Base-by-base conservation (phyloP, 2,329 filamentous ascomycete species). In the Ophiobolus disseminans region DNA sequence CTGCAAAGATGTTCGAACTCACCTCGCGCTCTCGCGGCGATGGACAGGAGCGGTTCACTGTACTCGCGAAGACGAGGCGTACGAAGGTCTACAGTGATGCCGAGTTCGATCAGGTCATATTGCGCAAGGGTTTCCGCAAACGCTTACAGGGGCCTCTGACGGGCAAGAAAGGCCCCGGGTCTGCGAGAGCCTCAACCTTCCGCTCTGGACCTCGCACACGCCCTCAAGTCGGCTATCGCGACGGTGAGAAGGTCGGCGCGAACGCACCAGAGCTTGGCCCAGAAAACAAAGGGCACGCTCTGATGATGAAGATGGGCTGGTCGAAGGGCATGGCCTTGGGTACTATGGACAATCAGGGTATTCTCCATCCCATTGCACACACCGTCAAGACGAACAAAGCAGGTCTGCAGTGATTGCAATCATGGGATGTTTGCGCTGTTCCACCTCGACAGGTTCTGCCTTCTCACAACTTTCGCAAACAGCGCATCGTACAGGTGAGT, bases 221-320 rank as follows among this genome's bases (percentile, higher is more conserved):
- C 13, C 55, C 61, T 13, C 57, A 48, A 14, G 56, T 62, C 13
- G 60, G 79, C 1, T 90, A 94, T 59, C 83, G 82, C 52, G 89
- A 97, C 63, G 94, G 94, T 14, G 92, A 97, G 58, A 78, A 96
- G 21, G 91, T 97, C 2, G 94, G 93, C 38, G 90, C 84, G 1
- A 84, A 86, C 38, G 92, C 93, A 1, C 89, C 91, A 9, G 92
- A 96, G 70, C 80, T 99, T 23, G 89, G 90, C 1, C 78, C 80
- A 4, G 89, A 88, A 43, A 97, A 96, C 69, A 90, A 85, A 58
- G 94, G 94, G 9, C 84, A 91, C 40, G 85, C 86, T 3, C 89
- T 99, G 85, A 76, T 99, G 56, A 91, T 96, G 76, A 97, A 94
- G 75, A 97, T 97, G 94, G 94, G 94, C 3, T 99, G 94, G 92